Evolutionary conservation across 495 filamentous ascomycete species (phyloP).

Genomic region (Cryomyces antarcticus): DNA sequence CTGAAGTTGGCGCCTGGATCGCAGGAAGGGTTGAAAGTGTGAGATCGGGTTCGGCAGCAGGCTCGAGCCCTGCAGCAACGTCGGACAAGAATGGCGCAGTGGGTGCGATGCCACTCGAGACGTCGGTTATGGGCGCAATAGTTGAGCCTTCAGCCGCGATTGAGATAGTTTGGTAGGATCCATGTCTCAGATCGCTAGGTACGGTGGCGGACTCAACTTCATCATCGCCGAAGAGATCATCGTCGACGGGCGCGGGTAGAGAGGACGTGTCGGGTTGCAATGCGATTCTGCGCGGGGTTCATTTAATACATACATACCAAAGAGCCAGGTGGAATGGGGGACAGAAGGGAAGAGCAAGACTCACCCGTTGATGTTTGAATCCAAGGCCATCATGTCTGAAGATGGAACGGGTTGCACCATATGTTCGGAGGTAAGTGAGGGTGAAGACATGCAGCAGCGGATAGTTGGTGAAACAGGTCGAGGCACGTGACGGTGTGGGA

Average conservation of each 20-base stretch:
- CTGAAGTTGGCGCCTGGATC: slow-evolving; percentile 9
- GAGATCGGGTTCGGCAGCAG: slow-evolving; percentile 1
- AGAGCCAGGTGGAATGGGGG: background rate
- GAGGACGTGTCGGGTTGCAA: background rate
- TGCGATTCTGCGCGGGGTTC: slow-evolving; percentile 1
- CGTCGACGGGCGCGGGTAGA: background rate
- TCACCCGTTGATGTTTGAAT: slow-evolving; percentile 27
- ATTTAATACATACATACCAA: slow-evolving; percentile 4
- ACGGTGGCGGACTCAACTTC: too few species aligned
- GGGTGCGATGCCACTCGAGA: slow-evolving; percentile 12
- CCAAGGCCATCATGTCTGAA: slow-evolving; percentile 25
- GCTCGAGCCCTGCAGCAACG: slow-evolving; percentile 2
- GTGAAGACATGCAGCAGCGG: too few species aligned
- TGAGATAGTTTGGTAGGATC: too few species aligned
- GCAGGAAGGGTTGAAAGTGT: slow-evolving; percentile 1
- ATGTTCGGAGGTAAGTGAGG: slow-evolving; percentile 14
- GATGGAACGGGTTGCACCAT: slow-evolving; percentile 25
- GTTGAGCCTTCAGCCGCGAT: background rate
- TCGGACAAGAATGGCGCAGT: slow-evolving; percentile 14
- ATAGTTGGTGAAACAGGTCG: too few species aligned
- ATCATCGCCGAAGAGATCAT: slow-evolving; percentile 7
- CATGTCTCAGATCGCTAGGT: too few species aligned
- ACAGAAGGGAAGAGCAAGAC: slow-evolving; percentile 9
- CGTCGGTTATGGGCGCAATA: slow-evolving; percentile 9
- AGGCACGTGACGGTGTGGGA: too few species aligned